These are phyloP conservation scores for Besnoitia besnoiti DNA, from an alignment of 169 alveolate species.

Conservation along the genomic window DNA sequence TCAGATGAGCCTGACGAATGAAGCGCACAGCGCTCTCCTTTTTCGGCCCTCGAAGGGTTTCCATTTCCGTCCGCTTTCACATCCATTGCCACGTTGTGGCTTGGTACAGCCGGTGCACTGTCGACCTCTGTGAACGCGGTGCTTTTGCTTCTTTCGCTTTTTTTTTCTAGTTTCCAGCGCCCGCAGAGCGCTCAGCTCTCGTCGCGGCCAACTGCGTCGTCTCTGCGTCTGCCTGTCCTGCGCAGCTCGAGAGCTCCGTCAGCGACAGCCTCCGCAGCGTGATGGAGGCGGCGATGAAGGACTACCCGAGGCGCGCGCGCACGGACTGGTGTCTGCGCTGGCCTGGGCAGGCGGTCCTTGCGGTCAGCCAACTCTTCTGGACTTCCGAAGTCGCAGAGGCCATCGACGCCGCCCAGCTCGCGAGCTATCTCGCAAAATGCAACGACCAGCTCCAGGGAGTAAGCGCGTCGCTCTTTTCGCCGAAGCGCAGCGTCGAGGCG, in stretches of 20 bases:
- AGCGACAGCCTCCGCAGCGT: constrained; percentile 8
- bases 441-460: constrained; percentile 3
- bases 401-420: constrained; percentile 43
- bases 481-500: background rate
- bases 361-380: constrained; percentile 70
- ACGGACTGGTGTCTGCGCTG: constrained; percentile 72
- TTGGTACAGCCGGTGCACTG: too few relatives aligned
- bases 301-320: constrained; percentile 75
- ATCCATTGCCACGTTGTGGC: too few relatives aligned
- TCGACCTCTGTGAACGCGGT: too few relatives aligned
- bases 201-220: too few relatives aligned
- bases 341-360: constrained; percentile 75
- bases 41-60: too few relatives aligned
- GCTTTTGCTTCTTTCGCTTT: too few relatives aligned
- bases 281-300: constrained; percentile 27
- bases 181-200: too few relatives aligned
- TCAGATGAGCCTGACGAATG: too few relatives aligned
- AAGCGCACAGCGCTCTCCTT: too few relatives aligned
- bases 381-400: constrained; percentile 65
- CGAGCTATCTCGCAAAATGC: background rate
- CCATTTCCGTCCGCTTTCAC: too few relatives aligned
- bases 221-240: too few relatives aligned
- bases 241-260: constrained; percentile 8
- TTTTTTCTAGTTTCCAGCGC: too few relatives aligned
- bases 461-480: background rate